These are phyloP conservation scores for Leishmania amazonensis DNA, from an alignment of 208 protist genomes.

Conservation along the genomic window DNA sequence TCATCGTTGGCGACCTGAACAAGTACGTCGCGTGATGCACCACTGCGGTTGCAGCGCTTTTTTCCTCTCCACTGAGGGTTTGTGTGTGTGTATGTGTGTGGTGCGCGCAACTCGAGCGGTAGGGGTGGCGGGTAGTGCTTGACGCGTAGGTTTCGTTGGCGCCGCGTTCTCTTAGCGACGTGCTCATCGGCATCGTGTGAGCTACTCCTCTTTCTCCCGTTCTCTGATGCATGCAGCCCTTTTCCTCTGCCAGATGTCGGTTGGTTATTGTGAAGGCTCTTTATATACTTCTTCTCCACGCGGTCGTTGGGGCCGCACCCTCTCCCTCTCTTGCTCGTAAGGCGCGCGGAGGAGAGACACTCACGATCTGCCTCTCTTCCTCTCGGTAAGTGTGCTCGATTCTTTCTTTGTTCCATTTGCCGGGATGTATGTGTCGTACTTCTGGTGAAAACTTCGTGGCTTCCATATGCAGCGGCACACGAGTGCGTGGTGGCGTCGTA, in stretches of 20 bases:
- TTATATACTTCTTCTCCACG: not conserved
- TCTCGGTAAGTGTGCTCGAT: not conserved
- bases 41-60: not conserved
- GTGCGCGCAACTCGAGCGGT: not conserved
- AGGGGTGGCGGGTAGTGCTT: not conserved
- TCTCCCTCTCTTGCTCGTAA: not conserved
- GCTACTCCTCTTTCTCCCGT: not conserved
- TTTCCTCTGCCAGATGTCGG: not conserved
- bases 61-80: not conserved
- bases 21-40: conserved; percentile 45
- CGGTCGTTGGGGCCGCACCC: not conserved
- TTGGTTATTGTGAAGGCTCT: not conserved
- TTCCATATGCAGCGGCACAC: not conserved
- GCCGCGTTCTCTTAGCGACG: not conserved
- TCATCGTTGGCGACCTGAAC: conserved; percentile 81
- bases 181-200: not conserved
- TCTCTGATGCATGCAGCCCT: not conserved
- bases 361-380: not conserved
- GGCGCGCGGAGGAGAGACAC: not conserved
- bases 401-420: not conserved
- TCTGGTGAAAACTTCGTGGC: not conserved
- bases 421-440: not conserved
- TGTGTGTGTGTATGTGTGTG: not conserved
- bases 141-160: not conserved
- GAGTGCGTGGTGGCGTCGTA: not conserved